A percentile compares a stretch with the other conserved stretches of the same genome.
phyloP scores from a whole-genome alignment of 2,329 filamentous ascomycete species.

The Penicillium sp. region DNA sequence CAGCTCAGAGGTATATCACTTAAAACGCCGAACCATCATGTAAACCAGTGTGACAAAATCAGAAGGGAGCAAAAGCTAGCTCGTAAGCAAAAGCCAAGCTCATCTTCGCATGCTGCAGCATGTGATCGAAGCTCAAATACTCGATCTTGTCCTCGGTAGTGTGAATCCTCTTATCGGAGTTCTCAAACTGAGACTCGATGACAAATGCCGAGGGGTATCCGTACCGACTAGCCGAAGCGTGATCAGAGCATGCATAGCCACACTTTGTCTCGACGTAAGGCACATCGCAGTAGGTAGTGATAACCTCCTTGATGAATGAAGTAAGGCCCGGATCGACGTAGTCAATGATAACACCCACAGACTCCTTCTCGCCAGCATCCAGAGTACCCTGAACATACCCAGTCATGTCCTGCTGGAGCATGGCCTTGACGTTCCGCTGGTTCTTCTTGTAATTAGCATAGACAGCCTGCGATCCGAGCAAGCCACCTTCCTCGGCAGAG shows the following conservation, averaged over 20 bases:
- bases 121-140: slow-evolving; percentile 78
- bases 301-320: slow-evolving; percentile 83
- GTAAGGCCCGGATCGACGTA: slow-evolving; percentile 82
- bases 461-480: slow-evolving; percentile 85
- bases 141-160: slow-evolving; percentile 69
- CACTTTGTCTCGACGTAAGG: slow-evolving; percentile 85
- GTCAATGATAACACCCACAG: slow-evolving; percentile 89
- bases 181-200: slow-evolving; percentile 61
- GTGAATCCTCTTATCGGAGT: slow-evolving; percentile 70
- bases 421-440: slow-evolving; percentile 78
- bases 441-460: slow-evolving; percentile 76
- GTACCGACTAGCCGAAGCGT: slow-evolving; percentile 65
- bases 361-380: slow-evolving; percentile 77
- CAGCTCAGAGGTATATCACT: slow-evolving; percentile 24
- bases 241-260: slow-evolving; percentile 77
- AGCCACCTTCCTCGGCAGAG: slow-evolving; percentile 82
- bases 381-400: slow-evolving; percentile 81
- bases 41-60: slow-evolving; percentile 12
- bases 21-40: slow-evolving; percentile 15
- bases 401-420: slow-evolving; percentile 99
- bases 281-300: slow-evolving; percentile 83
- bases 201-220: slow-evolving; percentile 67
- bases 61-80: slow-evolving; percentile 73
- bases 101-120: slow-evolving; percentile 85
- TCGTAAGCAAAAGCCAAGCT: slow-evolving; percentile 82